Percentiles rank a stretch among this genome's conserved stretches.
These are phyloP conservation scores for Colletotrichum trifolii DNA, from an alignment of 2,329 filamentous ascomycete genomes.

Conservation along the genomic window DNA sequence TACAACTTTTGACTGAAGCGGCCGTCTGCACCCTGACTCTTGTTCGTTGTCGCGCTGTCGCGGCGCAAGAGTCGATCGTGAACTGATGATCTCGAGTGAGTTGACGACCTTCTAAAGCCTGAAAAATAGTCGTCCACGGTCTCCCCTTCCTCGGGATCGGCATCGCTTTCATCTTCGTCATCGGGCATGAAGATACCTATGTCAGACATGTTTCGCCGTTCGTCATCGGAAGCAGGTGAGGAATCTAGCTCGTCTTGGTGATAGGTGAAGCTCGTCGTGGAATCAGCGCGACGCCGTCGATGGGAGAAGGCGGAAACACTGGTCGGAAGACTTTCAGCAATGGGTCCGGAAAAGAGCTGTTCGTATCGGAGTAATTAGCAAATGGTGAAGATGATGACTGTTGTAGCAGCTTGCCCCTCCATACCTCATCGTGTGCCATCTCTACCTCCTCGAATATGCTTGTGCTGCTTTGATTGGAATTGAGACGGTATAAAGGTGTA, in stretches of 20 bases:
- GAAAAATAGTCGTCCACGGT: constrained; percentile 60
- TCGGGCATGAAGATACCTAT: constrained; percentile 53
- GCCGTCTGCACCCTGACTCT: constrained; percentile 70
- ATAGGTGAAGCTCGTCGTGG: constrained; percentile 88
- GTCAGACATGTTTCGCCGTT: constrained; percentile 49
- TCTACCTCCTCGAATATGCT: constrained; percentile 96
- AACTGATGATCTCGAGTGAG: constrained; percentile 65
- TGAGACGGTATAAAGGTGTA: constrained; percentile 68
- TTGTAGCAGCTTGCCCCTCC: too few relatives aligned
- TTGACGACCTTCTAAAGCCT: constrained; percentile 72
- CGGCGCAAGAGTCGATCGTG: constrained; percentile 76
- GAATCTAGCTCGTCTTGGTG: constrained; percentile 69
- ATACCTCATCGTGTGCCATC: constrained; percentile 95
- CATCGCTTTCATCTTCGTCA: constrained; percentile 51
- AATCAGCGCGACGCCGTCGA: constrained; percentile 82
- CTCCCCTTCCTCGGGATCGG: constrained; percentile 53
- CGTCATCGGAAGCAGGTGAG: constrained; percentile 40
- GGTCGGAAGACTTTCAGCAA: constrained; percentile 95
- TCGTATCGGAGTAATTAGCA: not conserved
- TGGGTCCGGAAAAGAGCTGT: constrained; percentile 86
- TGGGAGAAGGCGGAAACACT: constrained; percentile 93
- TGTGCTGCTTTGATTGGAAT: constrained; percentile 77
- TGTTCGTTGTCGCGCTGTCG: constrained; percentile 76
- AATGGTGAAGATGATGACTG: not conserved
- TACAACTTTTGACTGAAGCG: constrained; percentile 90